These are phyloP conservation scores for Eucalyptus erythrocorys DNA, from an alignment of 345 rosid species.

Conservation along the genomic window DNA sequence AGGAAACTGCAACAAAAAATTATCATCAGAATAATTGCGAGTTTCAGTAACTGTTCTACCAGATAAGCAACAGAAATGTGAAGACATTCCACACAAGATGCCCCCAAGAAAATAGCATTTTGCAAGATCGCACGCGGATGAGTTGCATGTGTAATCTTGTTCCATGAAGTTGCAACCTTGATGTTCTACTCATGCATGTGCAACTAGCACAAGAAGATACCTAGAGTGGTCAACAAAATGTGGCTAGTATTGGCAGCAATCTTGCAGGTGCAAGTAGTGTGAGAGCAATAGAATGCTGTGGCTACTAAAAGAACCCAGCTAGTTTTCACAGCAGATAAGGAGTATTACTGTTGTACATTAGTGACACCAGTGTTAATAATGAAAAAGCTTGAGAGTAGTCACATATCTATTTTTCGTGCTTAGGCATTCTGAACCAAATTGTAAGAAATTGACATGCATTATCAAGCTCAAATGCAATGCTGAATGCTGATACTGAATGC, in stretches of 20 bases:
- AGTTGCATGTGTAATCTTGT: neutral
- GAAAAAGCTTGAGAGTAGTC: neutral
- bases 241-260: neutral
- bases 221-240: neutral
- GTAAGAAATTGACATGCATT: neutral
- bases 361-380: neutral
- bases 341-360: neutral
- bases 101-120: neutral
- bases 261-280: neutral
- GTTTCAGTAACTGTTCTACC: neutral
- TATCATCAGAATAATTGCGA: neutral
- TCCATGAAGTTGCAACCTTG: neutral
- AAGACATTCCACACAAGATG: neutral
- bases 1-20: conserved; percentile 51
- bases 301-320: neutral
- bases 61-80: neutral
- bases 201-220: neutral
- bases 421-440: neutral
- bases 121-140: neutral
- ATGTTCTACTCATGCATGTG: neutral
- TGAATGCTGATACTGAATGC: neutral
- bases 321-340: neutral
- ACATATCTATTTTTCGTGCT: neutral
- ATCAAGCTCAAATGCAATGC: neutral
- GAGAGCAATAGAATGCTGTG: neutral